Conservation (phyloP, 805 yeast species). For the Priceomyces melissophilus region DNA sequence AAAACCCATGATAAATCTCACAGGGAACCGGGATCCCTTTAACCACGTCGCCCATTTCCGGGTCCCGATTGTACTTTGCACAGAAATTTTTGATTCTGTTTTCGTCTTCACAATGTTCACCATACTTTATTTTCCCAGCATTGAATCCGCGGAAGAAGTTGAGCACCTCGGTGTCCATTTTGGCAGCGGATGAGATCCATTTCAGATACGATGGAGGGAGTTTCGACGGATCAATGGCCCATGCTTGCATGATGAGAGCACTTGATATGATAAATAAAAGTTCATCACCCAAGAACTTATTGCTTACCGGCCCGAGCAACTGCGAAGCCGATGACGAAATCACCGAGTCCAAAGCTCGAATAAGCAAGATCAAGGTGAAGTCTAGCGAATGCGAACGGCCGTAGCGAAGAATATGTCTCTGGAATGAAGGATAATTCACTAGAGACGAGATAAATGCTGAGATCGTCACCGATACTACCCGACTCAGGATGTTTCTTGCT, state of each 20-base stretch:
- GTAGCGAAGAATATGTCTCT: constrained; percentile 24
- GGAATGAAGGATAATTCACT: constrained; percentile 29
- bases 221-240: constrained; percentile 36
- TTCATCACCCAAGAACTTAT: constrained; percentile 22
- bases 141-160: constrained; percentile 29
- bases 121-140: constrained; percentile 30
- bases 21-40: constrained; percentile 24
- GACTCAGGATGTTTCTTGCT: constrained; percentile 1
- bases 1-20: constrained; percentile 35
- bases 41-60: constrained; percentile 23
- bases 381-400: constrained; percentile 33
- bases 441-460: constrained; percentile 27
- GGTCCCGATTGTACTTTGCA: constrained; percentile 29
- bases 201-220: constrained; percentile 41
- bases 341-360: constrained; percentile 33
- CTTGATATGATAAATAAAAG: constrained; percentile 27
- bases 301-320: neutral
- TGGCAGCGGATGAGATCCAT: constrained; percentile 50
- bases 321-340: constrained; percentile 16
- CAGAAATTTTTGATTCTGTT: constrained; percentile 28
- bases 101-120: constrained; percentile 24
- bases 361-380: constrained; percentile 31
- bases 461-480: constrained; percentile 15
- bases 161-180: constrained; percentile 41
- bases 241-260: constrained; percentile 32